Conservation (phyloP, 1,139 yeast species). For the Geotrichum candidum region DNA sequence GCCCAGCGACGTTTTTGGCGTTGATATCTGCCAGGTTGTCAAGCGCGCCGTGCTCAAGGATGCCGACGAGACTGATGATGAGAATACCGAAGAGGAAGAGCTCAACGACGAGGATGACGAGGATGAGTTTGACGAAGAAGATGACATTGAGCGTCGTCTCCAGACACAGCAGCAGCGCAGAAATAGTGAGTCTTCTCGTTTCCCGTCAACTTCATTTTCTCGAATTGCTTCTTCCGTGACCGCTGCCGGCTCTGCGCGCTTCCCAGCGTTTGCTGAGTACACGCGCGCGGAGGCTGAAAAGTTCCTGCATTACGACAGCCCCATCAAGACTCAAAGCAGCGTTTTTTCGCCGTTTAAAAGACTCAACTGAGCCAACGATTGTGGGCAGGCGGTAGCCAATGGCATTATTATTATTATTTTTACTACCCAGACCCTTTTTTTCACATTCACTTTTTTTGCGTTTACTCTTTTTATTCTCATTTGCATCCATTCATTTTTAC, state of each 20-base stretch:
- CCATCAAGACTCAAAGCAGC: constrained; percentile 29
- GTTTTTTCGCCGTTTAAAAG: constrained; percentile 22
- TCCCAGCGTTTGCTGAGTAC: constrained; percentile 9
- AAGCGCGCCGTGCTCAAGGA: constrained; percentile 38
- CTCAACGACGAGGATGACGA: constrained; percentile 1
- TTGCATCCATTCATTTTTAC: neutral
- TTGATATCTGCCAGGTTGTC: constrained; percentile 52
- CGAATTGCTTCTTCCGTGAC: neutral
- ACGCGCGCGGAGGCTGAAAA: constrained; percentile 14
- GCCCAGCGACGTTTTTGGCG: constrained; percentile 47
- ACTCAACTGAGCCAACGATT: neutral
- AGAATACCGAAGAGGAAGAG: constrained; percentile 10
- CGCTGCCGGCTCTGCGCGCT: neutral
- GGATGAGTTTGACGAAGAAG: neutral
- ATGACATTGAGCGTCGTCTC: neutral
- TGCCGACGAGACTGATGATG: constrained; percentile 18
- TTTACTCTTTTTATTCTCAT: neutral
- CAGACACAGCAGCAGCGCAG: neutral
- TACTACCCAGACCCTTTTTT: neutral
- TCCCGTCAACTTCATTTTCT: neutral
- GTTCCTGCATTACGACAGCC: constrained; percentile 26
- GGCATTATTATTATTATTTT: neutral
- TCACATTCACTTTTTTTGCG: neutral
- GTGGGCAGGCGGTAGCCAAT: neutral
- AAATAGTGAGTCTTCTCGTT: neutral